phyloP scores from a whole-genome alignment of 2,329 filamentous ascomycete species.

The Scytalidium sp. region DNA sequence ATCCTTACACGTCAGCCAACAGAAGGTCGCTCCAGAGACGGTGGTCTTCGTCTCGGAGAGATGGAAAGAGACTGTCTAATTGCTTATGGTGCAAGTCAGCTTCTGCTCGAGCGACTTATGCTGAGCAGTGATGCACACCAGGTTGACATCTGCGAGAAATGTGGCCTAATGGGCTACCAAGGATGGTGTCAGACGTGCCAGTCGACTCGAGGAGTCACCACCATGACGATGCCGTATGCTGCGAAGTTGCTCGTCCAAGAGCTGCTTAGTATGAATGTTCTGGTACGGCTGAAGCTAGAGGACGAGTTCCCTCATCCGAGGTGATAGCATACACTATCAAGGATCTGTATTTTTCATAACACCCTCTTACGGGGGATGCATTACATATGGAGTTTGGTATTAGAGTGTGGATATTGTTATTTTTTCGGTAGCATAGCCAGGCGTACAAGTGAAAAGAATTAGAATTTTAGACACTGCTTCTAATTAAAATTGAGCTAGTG shows the following conservation, averaged over 20 bases:
- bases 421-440: no score
- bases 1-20: slow-evolving; percentile 95
- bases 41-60: slow-evolving; percentile 89
- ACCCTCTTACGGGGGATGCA: not conserved
- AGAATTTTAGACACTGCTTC: no score
- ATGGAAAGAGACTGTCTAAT: slow-evolving; percentile 99
- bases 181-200: slow-evolving; percentile 94
- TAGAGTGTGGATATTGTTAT: no score
- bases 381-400: not conserved
- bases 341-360: not conserved
- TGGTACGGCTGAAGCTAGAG: slow-evolving; percentile 82
- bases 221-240: slow-evolving; percentile 96
- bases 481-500: no score
- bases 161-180: slow-evolving; percentile 92
- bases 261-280: slow-evolving; percentile 98
- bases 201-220: slow-evolving; percentile 77
- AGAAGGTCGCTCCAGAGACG: slow-evolving; percentile 88
- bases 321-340: slow-evolving; percentile 4
- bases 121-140: slow-evolving; percentile 85
- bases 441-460: no score
- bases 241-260: slow-evolving; percentile 96
- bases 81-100: slow-evolving; percentile 90
- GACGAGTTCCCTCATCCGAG: slow-evolving; percentile 75
- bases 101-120: slow-evolving; percentile 92
- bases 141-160: slow-evolving; percentile 91